Evolutionary conservation across 1,284 basidiomycete genomes (phyloP), one percentile per base, ranked within the genome.

Genomic region (Ceratobasidium theobromae): DNA sequence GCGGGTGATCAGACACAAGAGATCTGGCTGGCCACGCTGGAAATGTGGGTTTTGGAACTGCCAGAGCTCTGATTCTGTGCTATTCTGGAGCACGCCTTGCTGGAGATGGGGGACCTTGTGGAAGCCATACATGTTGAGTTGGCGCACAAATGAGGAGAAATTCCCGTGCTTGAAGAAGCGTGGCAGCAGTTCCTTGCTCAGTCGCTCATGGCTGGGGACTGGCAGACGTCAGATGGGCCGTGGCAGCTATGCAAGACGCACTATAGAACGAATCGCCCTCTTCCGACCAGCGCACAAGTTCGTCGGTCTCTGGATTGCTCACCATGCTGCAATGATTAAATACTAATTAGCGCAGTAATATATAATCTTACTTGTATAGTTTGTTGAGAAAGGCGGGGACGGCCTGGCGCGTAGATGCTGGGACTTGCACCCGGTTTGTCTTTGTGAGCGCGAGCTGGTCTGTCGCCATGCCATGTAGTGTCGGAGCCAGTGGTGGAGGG

Each of bases 61-160:
- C 89, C 93, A 96, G 53, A 93, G 84, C 76, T 98, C 95, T 57
- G 86, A 88, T 68, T 92, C 90, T 52, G 85, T 82, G 69, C 91
- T 88, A 74, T 85, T 85, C 73, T 86, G 87, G 70, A 98, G 83
- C 33, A 94, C 94, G 48, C 95, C 95, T 75, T 97, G 93, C 74
- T 97, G 95, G 21, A 98, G 85, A 75, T 98, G 95, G 0, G 95
- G 94, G 62, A 96, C 91, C 80, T 95, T 95, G 81, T 94, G 93
- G 75, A 96, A 96, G 49, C 93, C 93, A 76, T 96, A 95, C 93
- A 97, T 97, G 82, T 98, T 98, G 73, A 98, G 84, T 76, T 98
- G 95, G 40, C 95, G 86, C 38, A 98, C 95, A 74, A 98, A 98
- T 46, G 91, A 93, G 52, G 86, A 87, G 75, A 97, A 97, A 77